Evolutionary conservation across 78 protist genomes (phyloP), one percentile per base, ranked within the genome.

Genomic region (Tieghemostelium lacteum): DNA sequence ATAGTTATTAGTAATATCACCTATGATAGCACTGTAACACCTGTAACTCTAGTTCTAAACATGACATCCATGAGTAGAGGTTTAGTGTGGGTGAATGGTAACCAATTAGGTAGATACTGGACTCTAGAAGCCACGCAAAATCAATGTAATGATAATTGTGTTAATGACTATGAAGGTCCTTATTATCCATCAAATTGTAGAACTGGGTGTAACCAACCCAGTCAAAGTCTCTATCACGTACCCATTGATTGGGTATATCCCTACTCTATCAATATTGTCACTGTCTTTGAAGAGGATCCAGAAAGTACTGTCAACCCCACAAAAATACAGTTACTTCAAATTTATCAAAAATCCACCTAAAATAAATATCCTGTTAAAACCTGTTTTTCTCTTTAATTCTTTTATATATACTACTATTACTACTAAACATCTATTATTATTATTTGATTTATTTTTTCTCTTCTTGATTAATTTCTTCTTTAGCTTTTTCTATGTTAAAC

Each of bases 41-140:
- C 34, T 14, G 36, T 28, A 17, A 55, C 83, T 24, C 61, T 72
- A 22, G 85, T 66, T 8, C 37, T 87, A 33, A 57, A 73, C n/a
- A 63, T 73, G 80, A 28, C 33, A 49, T 54, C 80, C 26, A 62
- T 78, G 88, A 57, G 34, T 26, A 92, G 80, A 77, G 95, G 95
- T 34, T 24, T 73, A 20, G 50, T 80, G 24, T 80, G 36, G 52
- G 86, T 80, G 7, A 92, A 92, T 65, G 95, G 95, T 14, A 31
- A 28, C 37, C 10, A 33, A 16, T 42, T 77, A 42, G 95, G 95
- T 42, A 42, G 95, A 52, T 92, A 92, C 33, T 92, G 89, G 89
- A 40, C n/a, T 33, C 39, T 60, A 29, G 10, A 24, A 1, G 78
- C 74, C 31, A 64, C 72, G 19, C 31, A 64, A n/a, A 42, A 28